Percentiles rank a stretch among this genome's conserved stretches.
Evolutionary conservation across 257 asterid species (phyloP).

Genomic region (Fraxinus anomala): DNA sequence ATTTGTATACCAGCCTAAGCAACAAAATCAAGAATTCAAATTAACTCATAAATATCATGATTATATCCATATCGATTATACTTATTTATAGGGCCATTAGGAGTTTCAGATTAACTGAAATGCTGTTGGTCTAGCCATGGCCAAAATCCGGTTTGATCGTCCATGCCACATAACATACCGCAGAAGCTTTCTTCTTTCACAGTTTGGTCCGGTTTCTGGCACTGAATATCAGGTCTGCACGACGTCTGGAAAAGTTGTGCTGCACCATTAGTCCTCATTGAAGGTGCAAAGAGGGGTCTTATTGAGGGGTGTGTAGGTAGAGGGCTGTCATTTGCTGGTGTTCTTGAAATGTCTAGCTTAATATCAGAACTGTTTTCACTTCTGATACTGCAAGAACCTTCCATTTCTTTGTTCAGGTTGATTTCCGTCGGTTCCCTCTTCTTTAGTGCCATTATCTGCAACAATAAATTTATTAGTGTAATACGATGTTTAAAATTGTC

Average conservation of each 20-base stretch:
- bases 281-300: not conserved
- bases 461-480: not conserved
- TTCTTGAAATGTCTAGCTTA: constrained; percentile 1
- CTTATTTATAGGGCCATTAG: not conserved
- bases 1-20: not conserved
- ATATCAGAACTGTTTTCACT: constrained; percentile 13
- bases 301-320: not conserved
- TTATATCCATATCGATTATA: not conserved
- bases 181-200: constrained; percentile 1
- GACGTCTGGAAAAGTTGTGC: not conserved
- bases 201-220: not conserved
- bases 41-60: not conserved
- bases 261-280: not conserved
- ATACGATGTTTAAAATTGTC: not conserved
- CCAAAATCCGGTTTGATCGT: not conserved
- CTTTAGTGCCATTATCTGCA: constrained; percentile 28
- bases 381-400: constrained; percentile 18
- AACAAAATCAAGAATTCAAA: not conserved
- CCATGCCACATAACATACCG: not conserved
- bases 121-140: constrained; percentile 9
- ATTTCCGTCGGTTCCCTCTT: constrained; percentile 13
- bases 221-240: not conserved
- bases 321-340: constrained; percentile 5
- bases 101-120: not conserved
- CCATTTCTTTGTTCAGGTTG: constrained; percentile 22